Conservation (phyloP, 2,329 filamentous ascomycete genomes). For the Hypoxylon sp. region DNA sequence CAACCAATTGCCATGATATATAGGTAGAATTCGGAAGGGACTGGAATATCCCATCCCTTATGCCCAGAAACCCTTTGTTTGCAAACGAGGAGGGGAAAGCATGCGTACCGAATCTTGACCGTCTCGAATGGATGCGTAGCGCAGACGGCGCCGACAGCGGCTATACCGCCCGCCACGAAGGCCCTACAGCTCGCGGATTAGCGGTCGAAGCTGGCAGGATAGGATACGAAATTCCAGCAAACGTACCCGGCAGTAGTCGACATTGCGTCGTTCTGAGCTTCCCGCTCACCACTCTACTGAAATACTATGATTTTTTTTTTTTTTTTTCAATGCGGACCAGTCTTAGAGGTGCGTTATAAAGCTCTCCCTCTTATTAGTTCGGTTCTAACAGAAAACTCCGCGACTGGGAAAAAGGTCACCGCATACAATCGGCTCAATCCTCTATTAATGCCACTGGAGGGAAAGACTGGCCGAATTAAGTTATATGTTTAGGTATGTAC, state of each 20-base stretch:
- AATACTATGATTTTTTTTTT: slow-evolving; percentile 6
- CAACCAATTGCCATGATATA: no score
- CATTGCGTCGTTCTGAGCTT: slow-evolving; percentile 47
- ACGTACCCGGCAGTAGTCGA: slow-evolving; percentile 53
- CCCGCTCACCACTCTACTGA: slow-evolving; percentile 30
- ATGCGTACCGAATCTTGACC: slow-evolving; percentile 90
- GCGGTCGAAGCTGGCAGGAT: slow-evolving; percentile 10
- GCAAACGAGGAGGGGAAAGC: slow-evolving; percentile 3
- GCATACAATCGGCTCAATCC: slow-evolving; percentile 16
- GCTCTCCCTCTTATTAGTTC: neutral
- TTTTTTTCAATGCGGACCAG: slow-evolving; percentile 5
- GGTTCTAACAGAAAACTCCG: slow-evolving; percentile 3
- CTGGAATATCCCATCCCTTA: neutral
- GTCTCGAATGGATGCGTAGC: slow-evolving; percentile 99
- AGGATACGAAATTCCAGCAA: slow-evolving; percentile 1
- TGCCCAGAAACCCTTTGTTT: slow-evolving; percentile 18
- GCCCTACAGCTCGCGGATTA: slow-evolving; percentile 66
- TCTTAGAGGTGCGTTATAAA: neutral
- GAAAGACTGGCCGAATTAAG: neutral
- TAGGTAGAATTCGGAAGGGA: neutral
- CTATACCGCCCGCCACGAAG: slow-evolving; percentile 96
- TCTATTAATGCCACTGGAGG: slow-evolving; percentile 1
- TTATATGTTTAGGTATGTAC: neutral
- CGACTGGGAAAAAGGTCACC: slow-evolving; percentile 16
- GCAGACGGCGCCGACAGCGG: slow-evolving; percentile 96